Evolutionary conservation across 2,329 filamentous ascomycete species (phyloP), one percentile per base, ranked within the genome.

Genomic region (Fusarium nurragi): DNA sequence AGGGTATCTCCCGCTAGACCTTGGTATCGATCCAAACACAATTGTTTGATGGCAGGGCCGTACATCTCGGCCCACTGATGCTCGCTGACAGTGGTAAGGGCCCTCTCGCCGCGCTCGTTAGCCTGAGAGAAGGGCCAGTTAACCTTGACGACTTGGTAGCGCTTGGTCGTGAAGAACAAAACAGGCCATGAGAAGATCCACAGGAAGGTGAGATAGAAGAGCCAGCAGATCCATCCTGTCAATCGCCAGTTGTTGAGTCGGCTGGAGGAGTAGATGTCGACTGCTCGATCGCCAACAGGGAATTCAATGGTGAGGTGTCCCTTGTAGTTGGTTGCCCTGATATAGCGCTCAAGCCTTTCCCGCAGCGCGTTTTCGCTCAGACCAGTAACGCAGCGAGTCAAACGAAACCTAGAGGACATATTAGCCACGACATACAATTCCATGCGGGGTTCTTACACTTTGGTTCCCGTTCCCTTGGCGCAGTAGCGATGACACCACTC

Each of bases 131-230:
- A 69, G 18, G 67, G 57, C 67, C 67, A 69, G 39, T 65, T 25
- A 0, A 55, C 57, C 2, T 44, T 32, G 5, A 69, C 64, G 12
- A 69, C 64, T 14, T 56, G 54, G 9, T 68, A 69, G 2, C 47
- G n/a, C 47, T 68, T 69, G 0, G 67, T 69, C 7, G 43, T 41
- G 16, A 69, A 66, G 23, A 69, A 68, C 0, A 69, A 50, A 1
- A 66, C 6, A 12, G 67, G 67, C 67, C 67, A 69, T 3, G 67
- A 52, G n/a, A 69, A 64, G 22, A 69, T 69, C 67, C 67, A 69
- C 1, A 70, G 40, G 7, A 69, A 69, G 1, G 56, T 70, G 1
- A 69, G 54, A 5, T 69, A 69, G 11, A 69, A 68, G 21, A 70
- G 6, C 67, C 67, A 69, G 13, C 64, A 43, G n/a, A 69, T 56